phyloP scores from a whole-genome alignment of 352 stramenopile species.

The Phytopythium ostracodes region DNA sequence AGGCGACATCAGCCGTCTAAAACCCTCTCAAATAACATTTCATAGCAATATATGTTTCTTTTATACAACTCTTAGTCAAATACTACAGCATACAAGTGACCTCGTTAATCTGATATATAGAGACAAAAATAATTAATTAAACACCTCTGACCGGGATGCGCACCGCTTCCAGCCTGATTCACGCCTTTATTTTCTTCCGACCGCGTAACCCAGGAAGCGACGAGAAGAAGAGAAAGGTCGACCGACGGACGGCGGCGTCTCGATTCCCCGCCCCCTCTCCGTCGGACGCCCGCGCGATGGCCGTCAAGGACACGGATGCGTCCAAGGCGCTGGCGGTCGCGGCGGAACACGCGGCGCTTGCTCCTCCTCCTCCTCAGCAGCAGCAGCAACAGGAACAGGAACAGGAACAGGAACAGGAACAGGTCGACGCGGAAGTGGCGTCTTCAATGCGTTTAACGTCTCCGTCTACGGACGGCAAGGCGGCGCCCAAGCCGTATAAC shows the following conservation, averaged over 20 bases:
- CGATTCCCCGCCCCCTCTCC: not conserved
- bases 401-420: not conserved
- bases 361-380: too few species aligned
- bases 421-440: not conserved
- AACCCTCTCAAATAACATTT: not conserved
- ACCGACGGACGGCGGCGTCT: not conserved
- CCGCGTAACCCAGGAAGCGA: not conserved
- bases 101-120: not conserved
- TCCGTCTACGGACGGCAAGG: not conserved
- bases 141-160: not conserved
- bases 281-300: not conserved
- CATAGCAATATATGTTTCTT: too few species aligned
- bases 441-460: not conserved
- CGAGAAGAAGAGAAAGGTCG: not conserved
- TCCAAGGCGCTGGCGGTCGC: constrained; percentile 1
- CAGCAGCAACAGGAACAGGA: not conserved
- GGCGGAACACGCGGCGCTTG: not conserved
- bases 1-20: not conserved
- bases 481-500: constrained; percentile 2
- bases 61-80: too few species aligned
- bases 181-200: constrained; percentile 1
- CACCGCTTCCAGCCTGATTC: not conserved
- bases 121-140: too few species aligned
- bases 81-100: too few species aligned
- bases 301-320: not conserved